Conservation (phyloP, 2,329 filamentous ascomycete species). For the Macrophomina pseudophaseolina region DNA sequence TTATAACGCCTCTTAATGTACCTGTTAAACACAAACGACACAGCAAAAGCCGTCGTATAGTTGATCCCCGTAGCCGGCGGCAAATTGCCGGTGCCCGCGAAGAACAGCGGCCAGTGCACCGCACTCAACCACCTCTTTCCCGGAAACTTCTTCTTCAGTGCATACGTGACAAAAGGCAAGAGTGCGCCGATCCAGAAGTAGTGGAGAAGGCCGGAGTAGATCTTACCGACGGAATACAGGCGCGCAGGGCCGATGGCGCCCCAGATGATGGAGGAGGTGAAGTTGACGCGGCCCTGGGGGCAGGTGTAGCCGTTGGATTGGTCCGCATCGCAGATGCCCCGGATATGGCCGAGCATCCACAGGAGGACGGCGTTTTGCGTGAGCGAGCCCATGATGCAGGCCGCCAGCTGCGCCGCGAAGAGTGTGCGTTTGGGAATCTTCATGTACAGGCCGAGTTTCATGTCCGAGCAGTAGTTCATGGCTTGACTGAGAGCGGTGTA, state of each 20-base stretch:
- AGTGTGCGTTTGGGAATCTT: constrained; percentile 25
- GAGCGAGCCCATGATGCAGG: constrained; percentile 24
- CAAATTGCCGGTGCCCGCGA: constrained; percentile 64
- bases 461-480: constrained; percentile 26
- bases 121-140: constrained; percentile 48
- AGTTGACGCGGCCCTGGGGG: constrained; percentile 60
- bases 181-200: constrained; percentile 60
- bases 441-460: constrained; percentile 27
- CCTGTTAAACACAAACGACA: background rate
- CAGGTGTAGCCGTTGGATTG: constrained; percentile 61
- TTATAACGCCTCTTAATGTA: background rate
- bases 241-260: constrained; percentile 65
- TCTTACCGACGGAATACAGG: constrained; percentile 53
- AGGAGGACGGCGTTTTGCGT: constrained; percentile 62
- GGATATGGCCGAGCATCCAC: constrained; percentile 61
- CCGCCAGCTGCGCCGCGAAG: constrained; percentile 18
- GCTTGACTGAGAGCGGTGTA: constrained; percentile 24
- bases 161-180: constrained; percentile 59
- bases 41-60: constrained; percentile 21
- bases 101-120: constrained; percentile 65
- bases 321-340: constrained; percentile 28
- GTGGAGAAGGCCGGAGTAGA: constrained; percentile 55
- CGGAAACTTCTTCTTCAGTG: constrained; percentile 57
- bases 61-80: constrained; percentile 50
- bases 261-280: constrained; percentile 71